A percentile compares a stretch with the other conserved stretches of the same genome.
These are phyloP conservation scores for Rosa persica DNA, from an alignment of 306 rosid species.

Conservation along the genomic window DNA sequence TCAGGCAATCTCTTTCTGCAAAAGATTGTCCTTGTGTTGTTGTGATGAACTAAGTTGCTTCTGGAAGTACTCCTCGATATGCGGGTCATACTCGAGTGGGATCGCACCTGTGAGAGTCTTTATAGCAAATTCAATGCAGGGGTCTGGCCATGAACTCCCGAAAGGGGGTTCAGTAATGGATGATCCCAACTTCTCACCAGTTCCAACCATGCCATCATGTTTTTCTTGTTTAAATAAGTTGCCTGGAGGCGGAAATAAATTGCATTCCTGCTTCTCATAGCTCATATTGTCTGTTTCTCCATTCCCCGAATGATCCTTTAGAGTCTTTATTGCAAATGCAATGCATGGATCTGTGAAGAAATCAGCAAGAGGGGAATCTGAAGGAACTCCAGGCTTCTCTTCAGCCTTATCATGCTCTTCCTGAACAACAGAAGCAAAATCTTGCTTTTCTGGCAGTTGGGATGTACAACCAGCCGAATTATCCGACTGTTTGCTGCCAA, in stretches of 20 bases:
- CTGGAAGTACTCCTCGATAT: constrained; percentile 45
- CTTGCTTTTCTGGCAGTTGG: constrained; percentile 26
- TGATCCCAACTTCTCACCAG: constrained; percentile 35
- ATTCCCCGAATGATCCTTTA: constrained; percentile 34
- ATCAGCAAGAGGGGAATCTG: constrained; percentile 52
- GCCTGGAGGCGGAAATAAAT: constrained; percentile 22
- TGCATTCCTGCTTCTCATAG: constrained; percentile 17
- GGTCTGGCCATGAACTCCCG: constrained; percentile 59
- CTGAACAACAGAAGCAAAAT: background rate
- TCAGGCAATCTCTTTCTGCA: constrained; percentile 24
- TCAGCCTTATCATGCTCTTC: constrained; percentile 31
- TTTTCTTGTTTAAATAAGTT: constrained; percentile 21
- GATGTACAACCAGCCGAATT: constrained; percentile 17
- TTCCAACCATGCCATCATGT: constrained; percentile 22
- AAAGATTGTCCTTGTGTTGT: constrained; percentile 20
- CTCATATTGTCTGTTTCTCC: constrained; percentile 6
- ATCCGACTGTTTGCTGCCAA: constrained; percentile 35
- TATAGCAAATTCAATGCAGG: constrained; percentile 77
- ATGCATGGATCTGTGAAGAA: constrained; percentile 83
- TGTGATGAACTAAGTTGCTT: constrained; percentile 46
- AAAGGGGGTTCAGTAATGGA: constrained; percentile 33
- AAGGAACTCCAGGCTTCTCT: constrained; percentile 32
- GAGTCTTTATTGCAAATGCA: constrained; percentile 85
- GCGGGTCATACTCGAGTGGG: constrained; percentile 50
- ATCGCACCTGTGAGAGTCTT: constrained; percentile 66